A percentile compares a stretch with the other conserved stretches of the same genome.
These are phyloP conservation scores for Termitomyces sp. DNA, from an alignment of 768 basidiomycete genomes.

Conservation along the genomic window DNA sequence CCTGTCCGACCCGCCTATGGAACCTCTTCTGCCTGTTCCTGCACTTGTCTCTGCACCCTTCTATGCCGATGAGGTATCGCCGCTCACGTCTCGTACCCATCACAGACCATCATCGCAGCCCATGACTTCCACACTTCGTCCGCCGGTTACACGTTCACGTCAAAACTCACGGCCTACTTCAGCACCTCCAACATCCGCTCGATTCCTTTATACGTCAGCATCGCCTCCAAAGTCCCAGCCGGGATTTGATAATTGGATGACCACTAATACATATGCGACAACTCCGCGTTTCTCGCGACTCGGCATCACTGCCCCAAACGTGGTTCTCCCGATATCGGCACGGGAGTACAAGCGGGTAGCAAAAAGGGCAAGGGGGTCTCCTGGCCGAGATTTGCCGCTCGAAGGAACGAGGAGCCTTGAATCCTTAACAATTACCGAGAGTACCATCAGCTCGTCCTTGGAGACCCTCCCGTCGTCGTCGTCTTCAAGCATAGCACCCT, in stretches of 20 bases:
- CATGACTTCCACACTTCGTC: not conserved
- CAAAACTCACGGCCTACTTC: not conserved
- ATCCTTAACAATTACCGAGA: not conserved
- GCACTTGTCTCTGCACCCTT: not conserved
- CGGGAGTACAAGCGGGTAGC: slow-evolving; percentile 21
- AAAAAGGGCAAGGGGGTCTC: slow-evolving; percentile 11
- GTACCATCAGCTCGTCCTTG: slow-evolving; percentile 5
- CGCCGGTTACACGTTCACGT: not conserved
- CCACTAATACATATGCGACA: slow-evolving; percentile 27
- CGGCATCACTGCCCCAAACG: slow-evolving; percentile 25
- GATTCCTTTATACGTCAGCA: not conserved
- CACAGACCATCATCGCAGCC: not conserved
- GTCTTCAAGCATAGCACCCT: not conserved
- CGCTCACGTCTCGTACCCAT: not conserved
- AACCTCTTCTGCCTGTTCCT: not conserved
- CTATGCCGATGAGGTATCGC: not conserved
- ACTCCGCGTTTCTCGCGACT: slow-evolving; percentile 40
- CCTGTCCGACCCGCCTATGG: not conserved
- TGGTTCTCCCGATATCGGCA: slow-evolving; percentile 40
- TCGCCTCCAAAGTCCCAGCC: slow-evolving; percentile 5
- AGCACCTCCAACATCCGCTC: not conserved
- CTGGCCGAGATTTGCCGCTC: not conserved
- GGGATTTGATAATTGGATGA: slow-evolving; percentile 31
- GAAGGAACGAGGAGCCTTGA: not conserved
- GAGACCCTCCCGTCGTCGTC: slow-evolving; percentile 3